Conservation (phyloP, 441 rosid genomes). For the Dalechampia spathulata region DNA sequence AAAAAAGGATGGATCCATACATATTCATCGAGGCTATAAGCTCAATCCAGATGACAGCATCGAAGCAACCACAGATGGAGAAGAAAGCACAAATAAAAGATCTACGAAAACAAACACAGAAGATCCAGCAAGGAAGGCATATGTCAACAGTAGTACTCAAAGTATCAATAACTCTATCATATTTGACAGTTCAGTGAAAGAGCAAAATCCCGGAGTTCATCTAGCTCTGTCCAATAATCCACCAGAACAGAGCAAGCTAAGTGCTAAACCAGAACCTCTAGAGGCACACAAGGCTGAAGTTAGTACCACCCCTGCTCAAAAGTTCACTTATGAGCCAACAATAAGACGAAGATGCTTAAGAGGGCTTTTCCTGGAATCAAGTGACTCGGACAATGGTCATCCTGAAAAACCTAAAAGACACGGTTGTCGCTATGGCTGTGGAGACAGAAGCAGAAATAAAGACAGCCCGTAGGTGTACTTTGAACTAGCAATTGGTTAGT, state of each 20-base stretch:
- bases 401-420: constrained; percentile 66
- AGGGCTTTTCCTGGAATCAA: constrained; percentile 72
- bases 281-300: constrained; percentile 37
- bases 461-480: constrained; percentile 13
- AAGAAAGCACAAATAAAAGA: constrained; percentile 26
- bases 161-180: constrained; percentile 64
- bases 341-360: constrained; percentile 68
- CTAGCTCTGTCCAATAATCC: constrained; percentile 24
- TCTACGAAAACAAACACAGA: constrained; percentile 24
- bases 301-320: constrained; percentile 34
- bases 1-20: constrained; percentile 42
- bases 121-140: constrained; percentile 33
- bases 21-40: constrained; percentile 57
- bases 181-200: constrained; percentile 46
- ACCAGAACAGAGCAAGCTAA: constrained; percentile 21
- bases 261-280: constrained; percentile 16
- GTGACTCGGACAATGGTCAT: constrained; percentile 59
- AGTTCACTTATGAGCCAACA: constrained; percentile 45
- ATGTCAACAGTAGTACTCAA: constrained; percentile 60
- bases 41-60: constrained; percentile 52
- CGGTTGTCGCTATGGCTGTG: constrained; percentile 55
- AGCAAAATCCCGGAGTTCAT: constrained; percentile 64
- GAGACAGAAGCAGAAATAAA: constrained; percentile 37
- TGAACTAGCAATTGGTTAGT: constrained; percentile 14
- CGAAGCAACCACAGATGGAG: constrained; percentile 50